phyloP scores from a whole-genome alignment of 2,329 filamentous ascomycete species.

The Neodidymelliopsis sp. region DNA sequence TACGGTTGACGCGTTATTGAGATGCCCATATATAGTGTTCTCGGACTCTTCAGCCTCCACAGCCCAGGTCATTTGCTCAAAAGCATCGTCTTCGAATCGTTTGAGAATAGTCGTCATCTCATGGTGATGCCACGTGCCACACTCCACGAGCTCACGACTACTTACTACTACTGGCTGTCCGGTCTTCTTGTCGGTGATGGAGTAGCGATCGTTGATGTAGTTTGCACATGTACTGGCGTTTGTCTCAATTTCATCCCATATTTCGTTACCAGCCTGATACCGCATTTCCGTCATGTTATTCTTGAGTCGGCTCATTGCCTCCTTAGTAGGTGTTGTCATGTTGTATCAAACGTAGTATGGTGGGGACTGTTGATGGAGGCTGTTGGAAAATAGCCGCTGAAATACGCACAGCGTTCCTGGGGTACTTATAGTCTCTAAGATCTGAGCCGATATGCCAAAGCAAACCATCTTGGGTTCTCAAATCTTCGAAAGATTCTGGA shows the following conservation, averaged over 20 bases:
- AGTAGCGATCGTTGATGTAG: not conserved
- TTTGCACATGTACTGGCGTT: no score
- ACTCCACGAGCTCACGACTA: not conserved
- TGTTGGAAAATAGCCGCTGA: no score
- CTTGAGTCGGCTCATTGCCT: not conserved
- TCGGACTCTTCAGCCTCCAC: not conserved
- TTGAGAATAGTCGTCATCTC: not conserved
- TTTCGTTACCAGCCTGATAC: not conserved
- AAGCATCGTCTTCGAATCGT: not conserved
- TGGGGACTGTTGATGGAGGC: not conserved
- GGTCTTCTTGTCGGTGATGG: not conserved
- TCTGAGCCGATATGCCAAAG: no score
- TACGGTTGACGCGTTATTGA: no score
- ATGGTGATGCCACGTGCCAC: not conserved
- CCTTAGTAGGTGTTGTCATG: not conserved
- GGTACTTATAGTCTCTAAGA: no score
- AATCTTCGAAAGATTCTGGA: not conserved
- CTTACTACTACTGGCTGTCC: not conserved
- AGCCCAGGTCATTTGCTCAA: conserved; percentile 4
- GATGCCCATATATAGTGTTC: not conserved
- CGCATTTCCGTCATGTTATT: not conserved
- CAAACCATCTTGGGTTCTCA: not conserved
- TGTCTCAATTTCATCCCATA: not conserved
- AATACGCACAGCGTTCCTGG: no score
- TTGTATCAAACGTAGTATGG: not conserved